These are phyloP conservation scores for Luffa acutangula DNA, from an alignment of 306 rosid species.

Conservation along the genomic window DNA sequence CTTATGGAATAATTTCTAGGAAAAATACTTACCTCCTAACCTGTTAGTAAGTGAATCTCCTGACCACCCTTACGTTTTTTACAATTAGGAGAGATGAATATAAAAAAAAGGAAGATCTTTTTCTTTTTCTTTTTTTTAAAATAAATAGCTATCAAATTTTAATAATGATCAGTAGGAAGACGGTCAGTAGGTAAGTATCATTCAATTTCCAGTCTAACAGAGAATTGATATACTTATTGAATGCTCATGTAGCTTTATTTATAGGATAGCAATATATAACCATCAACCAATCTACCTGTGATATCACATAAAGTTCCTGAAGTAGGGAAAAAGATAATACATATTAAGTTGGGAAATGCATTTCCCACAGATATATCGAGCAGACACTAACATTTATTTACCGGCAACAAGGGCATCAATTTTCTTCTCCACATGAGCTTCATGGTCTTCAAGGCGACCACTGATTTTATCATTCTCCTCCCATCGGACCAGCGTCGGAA, in stretches of 20 bases:
- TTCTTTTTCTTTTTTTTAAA: too few species aligned
- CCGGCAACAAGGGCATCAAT: conserved; percentile 53
- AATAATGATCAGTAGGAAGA: too few species aligned
- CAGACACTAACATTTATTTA: background rate
- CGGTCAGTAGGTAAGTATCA: too few species aligned
- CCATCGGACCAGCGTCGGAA: conserved; percentile 71
- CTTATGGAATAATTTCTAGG: too few species aligned
- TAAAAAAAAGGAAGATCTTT: too few species aligned
- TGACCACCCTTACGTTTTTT: too few species aligned
- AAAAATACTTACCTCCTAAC: too few species aligned
- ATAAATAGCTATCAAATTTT: too few species aligned
- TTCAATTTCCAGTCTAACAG: background rate
- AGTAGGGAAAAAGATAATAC: background rate
- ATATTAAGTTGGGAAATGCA: background rate
- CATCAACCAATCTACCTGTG: background rate
- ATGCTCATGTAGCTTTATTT: background rate
- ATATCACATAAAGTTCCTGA: background rate
- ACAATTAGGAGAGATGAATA: too few species aligned
- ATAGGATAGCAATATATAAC: background rate
- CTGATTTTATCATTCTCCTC: conserved; percentile 48
- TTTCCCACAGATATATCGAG: background rate
- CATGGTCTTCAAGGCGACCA: conserved; percentile 78
- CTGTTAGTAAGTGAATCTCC: too few species aligned
- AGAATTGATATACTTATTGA: background rate
- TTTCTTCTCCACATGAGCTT: conserved; percentile 67